Evolutionary conservation across 805 yeast genomes (phyloP).

Genomic region (Saccharomycopsis sp.): DNA sequence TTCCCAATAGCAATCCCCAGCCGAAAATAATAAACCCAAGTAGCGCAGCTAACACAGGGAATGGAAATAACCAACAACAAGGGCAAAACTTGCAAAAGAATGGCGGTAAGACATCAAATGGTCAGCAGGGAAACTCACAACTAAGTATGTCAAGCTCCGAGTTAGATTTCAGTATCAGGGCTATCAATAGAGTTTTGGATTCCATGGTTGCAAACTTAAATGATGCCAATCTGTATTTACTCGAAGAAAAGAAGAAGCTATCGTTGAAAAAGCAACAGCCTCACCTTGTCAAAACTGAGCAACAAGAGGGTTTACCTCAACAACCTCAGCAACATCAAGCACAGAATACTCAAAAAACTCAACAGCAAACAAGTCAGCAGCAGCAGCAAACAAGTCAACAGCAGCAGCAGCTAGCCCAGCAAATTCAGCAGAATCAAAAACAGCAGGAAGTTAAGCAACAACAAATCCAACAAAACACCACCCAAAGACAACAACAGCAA

Average conservation of each 20-base stretch:
- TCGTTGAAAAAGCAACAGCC: background rate
- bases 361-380: too few species aligned
- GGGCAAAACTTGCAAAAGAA: background rate
- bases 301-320: background rate
- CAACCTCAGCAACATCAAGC: too few species aligned
- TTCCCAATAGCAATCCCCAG: constrained; percentile 17
- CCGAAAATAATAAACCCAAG: background rate
- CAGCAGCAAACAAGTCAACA: background rate
- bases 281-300: too few species aligned
- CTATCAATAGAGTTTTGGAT: constrained; percentile 16
- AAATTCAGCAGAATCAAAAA: background rate
- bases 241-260: constrained; percentile 7
- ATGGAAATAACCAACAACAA: background rate
- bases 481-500: background rate
- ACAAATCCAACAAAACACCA: background rate
- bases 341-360: too few species aligned
- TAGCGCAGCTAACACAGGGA: background rate
- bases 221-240: constrained; percentile 15
- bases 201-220: constrained; percentile 20
- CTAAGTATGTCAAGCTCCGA: background rate
- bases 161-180: constrained; percentile 15
- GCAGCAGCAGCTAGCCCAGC: background rate
- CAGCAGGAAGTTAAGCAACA: background rate
- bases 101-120: background rate
- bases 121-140: background rate